Base-by-base conservation (phyloP, 495 filamentous ascomycete species). In the Aspergillus nanangensis region DNA sequence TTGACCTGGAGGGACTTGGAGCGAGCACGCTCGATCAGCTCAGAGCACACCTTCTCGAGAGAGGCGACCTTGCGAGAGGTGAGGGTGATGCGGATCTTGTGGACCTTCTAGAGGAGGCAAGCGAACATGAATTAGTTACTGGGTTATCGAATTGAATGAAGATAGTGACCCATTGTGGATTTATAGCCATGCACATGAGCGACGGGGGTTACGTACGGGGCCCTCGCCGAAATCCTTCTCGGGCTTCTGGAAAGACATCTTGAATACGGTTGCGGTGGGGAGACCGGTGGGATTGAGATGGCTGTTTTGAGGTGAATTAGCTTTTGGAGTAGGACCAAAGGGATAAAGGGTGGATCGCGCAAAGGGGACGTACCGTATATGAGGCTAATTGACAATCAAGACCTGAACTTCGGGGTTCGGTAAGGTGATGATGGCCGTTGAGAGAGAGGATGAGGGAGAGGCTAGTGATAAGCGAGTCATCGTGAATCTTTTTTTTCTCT, bases 11-110 rank as follows among this genome's bases (percentile, higher is more conserved):
- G 88, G 61, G 90, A 89, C 89, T 97, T 98, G 78, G 78, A 82
- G 83, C 95, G 95, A 65, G 93, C 92, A 65, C 93, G 93, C 76
- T 97, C 94, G 72, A 96, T 92, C 60, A 98, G 85, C 78, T 97
- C 93, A 70, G 81, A 75, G 81, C 89, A 96, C 63, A 98, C 93
- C 79, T 96, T 97, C 85, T 98, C 93, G 65, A 97, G 89, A 50
- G 89, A 79, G 62, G 80, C 69, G 65, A 98, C 93, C 75, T 96
- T 95, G 71, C 84, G 81, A 52, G 82, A 87, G 70, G 90, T 95
- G 56, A 97, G 80, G 69, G 92, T 97, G 83, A 97, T 96, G 63
- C 92, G 87, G 80, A 96, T 95, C 77, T 92, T 90, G 84, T 96
- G 91, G 73, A 87, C 87, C 82, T 95, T 95, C 84, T 88, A 52